phyloP scores from a whole-genome alignment of 306 rosid species.

The Acacia confusa region DNA sequence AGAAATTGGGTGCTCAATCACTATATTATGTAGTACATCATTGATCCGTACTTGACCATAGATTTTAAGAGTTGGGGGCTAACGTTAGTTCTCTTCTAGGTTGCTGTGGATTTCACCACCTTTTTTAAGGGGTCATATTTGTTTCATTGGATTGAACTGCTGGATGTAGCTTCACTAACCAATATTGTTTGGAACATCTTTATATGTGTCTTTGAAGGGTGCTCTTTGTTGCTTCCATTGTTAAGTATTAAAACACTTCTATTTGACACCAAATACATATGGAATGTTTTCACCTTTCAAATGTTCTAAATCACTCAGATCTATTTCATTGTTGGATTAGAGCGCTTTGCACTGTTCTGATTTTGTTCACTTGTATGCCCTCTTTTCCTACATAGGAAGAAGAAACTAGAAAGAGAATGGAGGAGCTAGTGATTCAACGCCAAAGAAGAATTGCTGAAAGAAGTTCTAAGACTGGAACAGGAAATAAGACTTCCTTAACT shows the following conservation, averaged over 20 bases:
- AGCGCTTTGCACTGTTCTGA: constrained; percentile 6
- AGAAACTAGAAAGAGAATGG: constrained; percentile 74
- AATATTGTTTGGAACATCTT: neutral
- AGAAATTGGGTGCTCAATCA: no score
- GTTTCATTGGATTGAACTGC: neutral
- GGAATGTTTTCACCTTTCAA: neutral
- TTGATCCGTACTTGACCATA: neutral
- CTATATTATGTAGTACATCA: no score
- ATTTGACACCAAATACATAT: neutral
- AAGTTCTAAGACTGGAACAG: constrained; percentile 52
- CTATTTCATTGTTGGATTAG: constrained; percentile 9
- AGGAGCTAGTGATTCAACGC: constrained; percentile 63
- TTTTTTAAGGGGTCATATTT: neutral
- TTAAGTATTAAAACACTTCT: neutral
- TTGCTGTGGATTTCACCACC: constrained; percentile 13
- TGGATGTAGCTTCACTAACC: neutral
- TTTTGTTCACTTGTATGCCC: constrained; percentile 20
- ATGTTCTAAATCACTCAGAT: neutral
- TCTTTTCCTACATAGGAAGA: constrained; percentile 61
- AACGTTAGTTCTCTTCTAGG: neutral
- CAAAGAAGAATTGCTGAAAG: constrained; percentile 98
- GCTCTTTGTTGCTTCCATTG: neutral
- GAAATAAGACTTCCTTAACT: constrained; percentile 36
- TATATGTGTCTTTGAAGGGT: neutral
- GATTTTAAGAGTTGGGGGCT: neutral